phyloP scores from a whole-genome alignment of 345 rosid species.

The Citrus unshiu region DNA sequence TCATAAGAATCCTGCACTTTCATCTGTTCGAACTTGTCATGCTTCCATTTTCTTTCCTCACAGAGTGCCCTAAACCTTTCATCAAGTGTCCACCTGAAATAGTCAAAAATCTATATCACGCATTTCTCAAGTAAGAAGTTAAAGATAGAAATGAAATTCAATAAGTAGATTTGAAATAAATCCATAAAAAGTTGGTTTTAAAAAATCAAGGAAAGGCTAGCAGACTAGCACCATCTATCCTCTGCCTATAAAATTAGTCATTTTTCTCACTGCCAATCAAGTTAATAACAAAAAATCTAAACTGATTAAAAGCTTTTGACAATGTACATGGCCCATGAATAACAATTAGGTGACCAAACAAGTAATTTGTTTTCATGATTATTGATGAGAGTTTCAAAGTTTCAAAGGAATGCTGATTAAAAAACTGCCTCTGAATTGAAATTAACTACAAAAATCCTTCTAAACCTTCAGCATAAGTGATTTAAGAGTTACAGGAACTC shows the following conservation, averaged over 20 bases:
- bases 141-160: not conserved
- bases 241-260: not conserved
- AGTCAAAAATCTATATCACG: not conserved
- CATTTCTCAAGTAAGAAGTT: not conserved
- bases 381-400: not conserved
- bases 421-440: not conserved
- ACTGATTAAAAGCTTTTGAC: not conserved
- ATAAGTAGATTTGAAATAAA: not conserved
- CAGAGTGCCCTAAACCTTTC: constrained; percentile 15
- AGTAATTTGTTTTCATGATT: not conserved
- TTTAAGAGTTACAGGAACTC: not conserved
- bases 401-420: not conserved
- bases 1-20: not conserved
- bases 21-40: constrained; percentile 29
- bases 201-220: not conserved
- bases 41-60: constrained; percentile 19
- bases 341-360: not conserved
- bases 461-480: not conserved
- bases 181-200: not conserved
- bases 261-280: not conserved
- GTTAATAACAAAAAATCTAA: not conserved
- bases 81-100: constrained; percentile 2
- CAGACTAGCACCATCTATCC: not conserved
- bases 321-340: not conserved
- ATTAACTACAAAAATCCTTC: not conserved